Percentiles rank a stretch among this genome's conserved stretches.
phyloP scores from a whole-genome alignment of 1,284 basidiomycete species.

The Sutorius eximius region DNA sequence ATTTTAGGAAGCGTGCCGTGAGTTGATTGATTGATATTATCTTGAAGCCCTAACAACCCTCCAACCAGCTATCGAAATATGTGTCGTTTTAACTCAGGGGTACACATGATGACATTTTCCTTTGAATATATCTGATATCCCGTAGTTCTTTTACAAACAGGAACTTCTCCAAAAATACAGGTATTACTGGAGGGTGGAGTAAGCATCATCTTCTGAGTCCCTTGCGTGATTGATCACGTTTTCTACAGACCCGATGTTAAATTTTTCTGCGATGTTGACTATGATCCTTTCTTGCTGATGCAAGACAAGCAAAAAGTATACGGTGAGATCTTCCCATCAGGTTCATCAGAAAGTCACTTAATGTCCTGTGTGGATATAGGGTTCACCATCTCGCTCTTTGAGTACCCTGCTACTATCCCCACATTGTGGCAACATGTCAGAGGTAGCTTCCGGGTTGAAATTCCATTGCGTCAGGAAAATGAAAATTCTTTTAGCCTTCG shows the following conservation, averaged over 20 bases:
- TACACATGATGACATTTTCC: conserved; percentile 39
- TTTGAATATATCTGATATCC: conserved; percentile 2
- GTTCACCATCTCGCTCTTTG: conserved; percentile 83
- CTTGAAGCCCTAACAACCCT: conserved; percentile 8
- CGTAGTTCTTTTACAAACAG: conserved; percentile 85
- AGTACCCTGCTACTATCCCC: conserved; percentile 84
- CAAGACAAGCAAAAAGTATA: conserved; percentile 85
- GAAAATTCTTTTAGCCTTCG: conserved; percentile 60
- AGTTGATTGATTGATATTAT: conserved; percentile 26
- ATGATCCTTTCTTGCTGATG: conserved; percentile 90
- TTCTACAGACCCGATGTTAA: conserved; percentile 71
- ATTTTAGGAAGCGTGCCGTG: conserved; percentile 62
- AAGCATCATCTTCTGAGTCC: conserved; percentile 19
- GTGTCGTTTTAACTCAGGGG: conserved; percentile 94
- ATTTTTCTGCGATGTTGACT: conserved; percentile 85
- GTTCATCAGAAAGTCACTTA: background rate
- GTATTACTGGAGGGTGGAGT: conserved; percentile 91
- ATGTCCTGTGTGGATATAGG: conserved; percentile 40
- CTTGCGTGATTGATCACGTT: background rate
- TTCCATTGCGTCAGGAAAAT: background rate
- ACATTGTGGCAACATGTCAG: conserved; percentile 81
- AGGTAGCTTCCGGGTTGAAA: conserved; percentile 41
- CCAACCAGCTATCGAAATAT: conserved; percentile 74
- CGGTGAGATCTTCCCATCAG: conserved; percentile 41
- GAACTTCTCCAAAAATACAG: conserved; percentile 78